Evolutionary conservation across 108 stramenopile species (phyloP), one percentile per base, ranked within the genome.

Genomic region (Pseudonitzschia pungens): DNA sequence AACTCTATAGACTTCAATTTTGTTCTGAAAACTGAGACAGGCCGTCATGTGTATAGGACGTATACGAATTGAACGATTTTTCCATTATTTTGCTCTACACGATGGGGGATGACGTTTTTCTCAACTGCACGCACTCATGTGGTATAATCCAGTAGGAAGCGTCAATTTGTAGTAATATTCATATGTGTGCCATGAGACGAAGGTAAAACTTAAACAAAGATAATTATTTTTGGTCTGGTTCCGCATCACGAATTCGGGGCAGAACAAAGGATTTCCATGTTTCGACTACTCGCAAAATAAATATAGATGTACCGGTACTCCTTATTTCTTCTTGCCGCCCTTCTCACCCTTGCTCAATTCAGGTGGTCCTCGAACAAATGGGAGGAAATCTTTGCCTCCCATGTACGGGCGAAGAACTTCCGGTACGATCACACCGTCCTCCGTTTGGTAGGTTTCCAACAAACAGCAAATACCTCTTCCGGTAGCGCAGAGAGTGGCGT

Each of bases 301-400:
- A 4, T 24, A 24, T 27, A 24, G 12, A 58, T 28, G 18, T 28
- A 8, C 22, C 12, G 2, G 22, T 11, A 42, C 32, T 18, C 3
- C 71, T 58, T 70, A 41, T 52, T 71, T 59, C 71, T 92, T 88
- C 67, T 82, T 82, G 76, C 83, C 81, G 31, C 66, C 79, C 59
- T 78, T 84, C 74, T 96, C 89, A 51, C 93, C 91, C 86, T 93
- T 93, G 80, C 81, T 86, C 71, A 84, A 53, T 68, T 93, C 92
- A 70, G 86, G 87, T 54, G 93, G 88, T 59, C 95, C 96, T 63
- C 96, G 84, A 20, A 97, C 95, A 72, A 99, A 99, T 26, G 98
- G 98, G 75, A 99, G 70, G 81, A 99, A 99, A 64, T 97, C 97
- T 44, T 94, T 93, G 51, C 99, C 99, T 27, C 96, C 99, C 98